These are phyloP conservation scores for Pachysandra terminalis DNA, from an alignment of 164 flowering plant species.

Conservation along the genomic window DNA sequence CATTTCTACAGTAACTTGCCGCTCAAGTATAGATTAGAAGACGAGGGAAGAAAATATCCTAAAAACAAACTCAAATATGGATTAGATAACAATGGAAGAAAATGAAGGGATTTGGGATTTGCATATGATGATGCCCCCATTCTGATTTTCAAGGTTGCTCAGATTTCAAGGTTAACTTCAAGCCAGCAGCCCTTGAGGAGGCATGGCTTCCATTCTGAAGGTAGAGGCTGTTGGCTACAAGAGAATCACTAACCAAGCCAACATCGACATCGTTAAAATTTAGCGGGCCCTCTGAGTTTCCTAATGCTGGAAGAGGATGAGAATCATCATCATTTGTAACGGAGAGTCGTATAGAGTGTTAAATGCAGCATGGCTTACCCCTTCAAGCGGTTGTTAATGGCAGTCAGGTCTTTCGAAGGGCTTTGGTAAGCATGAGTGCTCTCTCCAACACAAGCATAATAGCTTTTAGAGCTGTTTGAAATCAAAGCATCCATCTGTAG, in stretches of 20 bases:
- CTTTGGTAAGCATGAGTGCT: constrained; percentile 98
- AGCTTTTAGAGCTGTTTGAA: constrained; percentile 86
- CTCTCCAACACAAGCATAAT: constrained; percentile 98
- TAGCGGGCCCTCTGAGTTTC: constrained; percentile 59
- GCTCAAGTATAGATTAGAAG: no score
- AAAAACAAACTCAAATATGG: no score
- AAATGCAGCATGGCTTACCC: no score
- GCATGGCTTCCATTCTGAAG: constrained; percentile 57
- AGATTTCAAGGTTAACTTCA: constrained; percentile 34
- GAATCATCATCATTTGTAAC: constrained; percentile 2
- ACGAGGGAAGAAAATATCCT: no score
- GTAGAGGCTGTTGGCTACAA: constrained; percentile 80
- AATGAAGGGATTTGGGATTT: no score
- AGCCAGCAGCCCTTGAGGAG: constrained; percentile 22
- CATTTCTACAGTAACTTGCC: constrained; percentile 9
- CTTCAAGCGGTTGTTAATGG: constrained; percentile 84
- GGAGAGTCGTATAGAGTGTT: no score
- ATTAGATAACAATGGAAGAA: no score
- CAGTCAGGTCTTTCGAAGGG: constrained; percentile 94
- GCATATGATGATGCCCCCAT: no score
- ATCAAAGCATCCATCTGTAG: constrained; percentile 90
- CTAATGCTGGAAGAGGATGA: constrained; percentile 33
- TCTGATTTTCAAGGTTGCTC: no score
- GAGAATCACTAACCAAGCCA: constrained; percentile 82
- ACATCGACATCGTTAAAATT: constrained; percentile 70